Conservation (phyloP, 371 early-diverging fungal genomes). For the Mucor lusitanicus region DNA sequence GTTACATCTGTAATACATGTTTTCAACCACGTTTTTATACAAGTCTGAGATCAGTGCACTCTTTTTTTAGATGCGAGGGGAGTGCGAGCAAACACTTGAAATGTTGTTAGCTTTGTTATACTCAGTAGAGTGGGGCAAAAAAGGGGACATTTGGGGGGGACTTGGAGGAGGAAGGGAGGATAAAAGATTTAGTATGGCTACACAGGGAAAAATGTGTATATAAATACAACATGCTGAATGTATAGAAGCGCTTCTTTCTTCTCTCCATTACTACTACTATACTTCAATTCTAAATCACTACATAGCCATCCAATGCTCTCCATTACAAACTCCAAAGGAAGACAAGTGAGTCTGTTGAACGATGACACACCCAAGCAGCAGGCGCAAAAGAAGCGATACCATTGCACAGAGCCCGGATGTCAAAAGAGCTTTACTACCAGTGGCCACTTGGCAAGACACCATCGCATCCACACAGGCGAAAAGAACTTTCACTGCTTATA, state of each 20-base stretch:
- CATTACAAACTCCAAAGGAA: conserved; percentile 42
- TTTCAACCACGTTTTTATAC: conserved; percentile 11
- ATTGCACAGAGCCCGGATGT: conserved; percentile 53
- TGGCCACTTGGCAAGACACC: conserved; percentile 86
- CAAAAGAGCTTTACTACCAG: conserved; percentile 68
- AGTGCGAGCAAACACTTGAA: not conserved
- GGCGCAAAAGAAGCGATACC: conserved; percentile 44
- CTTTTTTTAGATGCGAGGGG: not conserved
- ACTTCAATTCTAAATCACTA: conserved; percentile 30
- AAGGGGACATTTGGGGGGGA: not conserved
- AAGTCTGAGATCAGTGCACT: conserved; percentile 10
- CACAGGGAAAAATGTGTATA: conserved; percentile 8
- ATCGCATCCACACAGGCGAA: conserved; percentile 90
- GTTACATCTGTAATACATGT: conserved; percentile 8
- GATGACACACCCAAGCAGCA: conserved; percentile 13
- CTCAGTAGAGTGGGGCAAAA: not conserved
- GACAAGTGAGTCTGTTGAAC: conserved; percentile 43
- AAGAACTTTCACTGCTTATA: conserved; percentile 83
- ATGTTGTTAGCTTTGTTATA: not conserved
- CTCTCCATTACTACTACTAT: not conserved
- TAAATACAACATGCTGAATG: conserved; percentile 3
- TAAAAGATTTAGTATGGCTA: conserved; percentile 6
- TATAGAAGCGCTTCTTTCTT: not conserved
- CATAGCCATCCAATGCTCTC: conserved; percentile 19
- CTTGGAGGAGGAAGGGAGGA: not conserved